Evolutionary conservation across 192 early-diverging fungal species (phyloP).

Genomic region (Backusella australiensis): DNA sequence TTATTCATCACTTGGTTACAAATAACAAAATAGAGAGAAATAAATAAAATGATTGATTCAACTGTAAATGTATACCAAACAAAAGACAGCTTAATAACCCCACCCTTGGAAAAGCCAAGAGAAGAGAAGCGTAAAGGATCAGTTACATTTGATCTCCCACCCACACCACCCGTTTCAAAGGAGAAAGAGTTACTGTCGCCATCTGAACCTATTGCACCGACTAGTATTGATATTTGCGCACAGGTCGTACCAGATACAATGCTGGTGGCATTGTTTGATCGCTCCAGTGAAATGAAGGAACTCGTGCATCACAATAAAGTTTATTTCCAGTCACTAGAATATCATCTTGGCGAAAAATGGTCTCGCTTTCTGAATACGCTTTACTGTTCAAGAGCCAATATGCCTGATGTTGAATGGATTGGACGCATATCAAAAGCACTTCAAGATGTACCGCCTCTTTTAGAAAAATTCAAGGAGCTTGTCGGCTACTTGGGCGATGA

Average conservation of each 20-base stretch:
- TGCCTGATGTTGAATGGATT: constrained; percentile 38
- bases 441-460: constrained; percentile 14
- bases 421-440: constrained; percentile 9
- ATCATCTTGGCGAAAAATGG: constrained; percentile 27
- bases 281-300: constrained; percentile 35
- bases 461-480: constrained; percentile 39
- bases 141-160: constrained; percentile 33
- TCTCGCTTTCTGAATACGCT: constrained; percentile 27
- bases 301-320: constrained; percentile 27
- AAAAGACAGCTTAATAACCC: constrained; percentile 14
- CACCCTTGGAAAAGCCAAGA: constrained; percentile 9
- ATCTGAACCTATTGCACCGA: background rate
- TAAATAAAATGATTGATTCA: background rate
- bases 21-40: background rate
- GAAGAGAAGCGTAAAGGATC: constrained; percentile 21
- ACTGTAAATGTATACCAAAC: background rate
- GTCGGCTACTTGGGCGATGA: constrained; percentile 33
- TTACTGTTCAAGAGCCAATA: constrained; percentile 20
- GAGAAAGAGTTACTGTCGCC: background rate
- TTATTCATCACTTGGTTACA: background rate
- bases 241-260: constrained; percentile 34
- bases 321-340: constrained; percentile 29
- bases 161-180: background rate
- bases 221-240: constrained; percentile 24
- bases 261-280: constrained; percentile 35